Base-by-base conservation (phyloP, 2,329 filamentous ascomycete species). In the Neofusicoccum umdonicola region DNA sequence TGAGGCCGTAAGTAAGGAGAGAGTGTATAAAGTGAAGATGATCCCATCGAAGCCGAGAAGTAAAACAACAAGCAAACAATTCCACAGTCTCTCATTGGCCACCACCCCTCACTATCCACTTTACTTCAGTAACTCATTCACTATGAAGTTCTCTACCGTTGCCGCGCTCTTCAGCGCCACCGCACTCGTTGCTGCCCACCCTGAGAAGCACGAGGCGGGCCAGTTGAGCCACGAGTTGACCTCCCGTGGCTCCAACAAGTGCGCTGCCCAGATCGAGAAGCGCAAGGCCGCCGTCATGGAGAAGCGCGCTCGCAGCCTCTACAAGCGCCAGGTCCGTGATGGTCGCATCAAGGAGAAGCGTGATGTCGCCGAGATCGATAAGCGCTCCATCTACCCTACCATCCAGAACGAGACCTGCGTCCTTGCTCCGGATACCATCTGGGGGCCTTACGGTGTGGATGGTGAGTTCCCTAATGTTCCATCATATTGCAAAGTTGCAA, bases 371-470 rank as follows among this genome's bases (percentile, higher is more conserved):
- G 31, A 61, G 9, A 37, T 50, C 17, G 57, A 47, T 9, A 50
- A 61, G 44, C 57, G 57, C 5, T 48, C 27, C 57, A 61, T 48
- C 31, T 62, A 50, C 58, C 34, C 17, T 12, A 51, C 45, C 19
- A 50, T 62, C 45, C 58, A 51, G 58, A 77, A 76, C 66, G 72
- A 70, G 62, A 71, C 70, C 27, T 76, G 74, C 67, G 71, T 76
- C 41, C 69, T 77, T 22, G 69, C 69, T 4, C 73, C 75, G 13
- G 74, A 76, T 52, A 65, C 66, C 4, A 74, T 45, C 27, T 74
- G 64, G 72, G 72, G 22, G 1, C 41, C 54, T 0, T 77, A 76
- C 67, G 76, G 72, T 71, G 81, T 85, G 56, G 70, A 75, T 22
- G 84, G 83, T 37, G 83, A 86, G 70, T 22, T 22, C 22, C 22